A percentile compares a stretch with the other conserved stretches of the same genome.
phyloP scores from a whole-genome alignment of 2,329 filamentous ascomycete species.

The Aspergillus unguis region DNA sequence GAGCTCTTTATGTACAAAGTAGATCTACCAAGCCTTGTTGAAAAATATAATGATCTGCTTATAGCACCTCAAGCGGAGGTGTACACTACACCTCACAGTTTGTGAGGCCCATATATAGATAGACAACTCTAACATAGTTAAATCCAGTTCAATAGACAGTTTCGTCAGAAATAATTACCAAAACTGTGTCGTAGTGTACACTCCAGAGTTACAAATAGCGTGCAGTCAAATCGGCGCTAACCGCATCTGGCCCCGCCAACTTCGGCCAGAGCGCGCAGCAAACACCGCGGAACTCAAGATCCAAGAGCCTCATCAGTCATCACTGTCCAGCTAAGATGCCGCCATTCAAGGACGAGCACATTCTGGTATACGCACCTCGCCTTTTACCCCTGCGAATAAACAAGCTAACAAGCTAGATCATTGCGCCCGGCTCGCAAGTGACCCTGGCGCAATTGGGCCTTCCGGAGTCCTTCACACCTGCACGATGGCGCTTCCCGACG shows the following conservation, averaged over 20 bases:
- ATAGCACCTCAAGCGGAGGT: no score
- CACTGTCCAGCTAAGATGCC: constrained; percentile 38
- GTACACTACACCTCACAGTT: no score
- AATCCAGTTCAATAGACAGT: no score
- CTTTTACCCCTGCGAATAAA: background rate
- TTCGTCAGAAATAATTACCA: no score
- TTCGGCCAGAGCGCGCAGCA: constrained; percentile 21
- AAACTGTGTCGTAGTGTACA: no score
- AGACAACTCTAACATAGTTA: no score
- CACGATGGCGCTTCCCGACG: constrained; percentile 80
- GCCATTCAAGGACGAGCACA: constrained; percentile 53
- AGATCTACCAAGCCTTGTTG: no score
- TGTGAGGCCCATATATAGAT: no score
- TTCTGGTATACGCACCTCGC: constrained; percentile 42
- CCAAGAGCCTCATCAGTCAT: constrained; percentile 2
- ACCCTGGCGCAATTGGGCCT: constrained; percentile 89
- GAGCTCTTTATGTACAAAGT: no score
- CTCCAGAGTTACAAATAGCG: no score
- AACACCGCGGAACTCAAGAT: constrained; percentile 18
- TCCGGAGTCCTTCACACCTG: constrained; percentile 84
- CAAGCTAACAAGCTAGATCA: constrained; percentile 39
- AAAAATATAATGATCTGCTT: no score
- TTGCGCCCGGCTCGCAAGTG: constrained; percentile 71
- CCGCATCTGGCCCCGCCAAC: constrained; percentile 22
- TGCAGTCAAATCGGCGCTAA: constrained; percentile 15